Conservation (phyloP, 139 green algal species). For the Chlorella sp. region DNA sequence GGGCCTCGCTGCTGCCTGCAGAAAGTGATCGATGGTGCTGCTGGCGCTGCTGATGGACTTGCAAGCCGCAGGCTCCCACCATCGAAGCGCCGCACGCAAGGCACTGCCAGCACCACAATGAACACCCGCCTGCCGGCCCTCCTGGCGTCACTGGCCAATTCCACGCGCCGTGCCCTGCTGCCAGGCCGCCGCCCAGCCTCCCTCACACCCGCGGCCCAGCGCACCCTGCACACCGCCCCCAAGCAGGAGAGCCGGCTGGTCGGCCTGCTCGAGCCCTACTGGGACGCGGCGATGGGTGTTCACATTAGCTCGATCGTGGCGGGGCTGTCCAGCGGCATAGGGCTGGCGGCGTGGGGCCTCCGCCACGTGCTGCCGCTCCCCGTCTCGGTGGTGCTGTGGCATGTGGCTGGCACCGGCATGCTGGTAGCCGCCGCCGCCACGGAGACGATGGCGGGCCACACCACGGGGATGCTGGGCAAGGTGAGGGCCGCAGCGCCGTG, state of each 20-base stretch:
- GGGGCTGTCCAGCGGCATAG: not conserved
- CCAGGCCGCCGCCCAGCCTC: too few relatives aligned
- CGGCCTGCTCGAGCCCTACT: not conserved
- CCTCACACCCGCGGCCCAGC: too few relatives aligned
- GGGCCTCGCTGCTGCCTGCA: too few relatives aligned
- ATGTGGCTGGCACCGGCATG: conserved; percentile 48
- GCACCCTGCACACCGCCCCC: not conserved
- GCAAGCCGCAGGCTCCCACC: too few relatives aligned
- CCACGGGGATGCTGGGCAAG: conserved; percentile 68
- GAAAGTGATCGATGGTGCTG: not conserved
- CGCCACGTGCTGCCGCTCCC: conserved; percentile 33
- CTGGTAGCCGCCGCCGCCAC: conserved; percentile 53
- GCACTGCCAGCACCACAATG: too few relatives aligned
- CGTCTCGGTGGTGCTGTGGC: conserved; percentile 38
- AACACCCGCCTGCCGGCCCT: too few relatives aligned
- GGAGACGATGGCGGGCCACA: conserved; percentile 38
- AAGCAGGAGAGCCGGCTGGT: not conserved
- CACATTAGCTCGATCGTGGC: conserved; percentile 12
- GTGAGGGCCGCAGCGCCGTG: not conserved
- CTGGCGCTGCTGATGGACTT: too few relatives aligned
- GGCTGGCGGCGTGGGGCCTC: not conserved
- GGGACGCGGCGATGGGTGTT: conserved; percentile 14
- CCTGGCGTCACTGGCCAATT: too few relatives aligned
- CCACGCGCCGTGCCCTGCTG: too few relatives aligned
- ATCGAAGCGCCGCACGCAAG: too few relatives aligned